Conservation (phyloP, 345 rosid genomes). For the Eutrema yunnanense region DNA sequence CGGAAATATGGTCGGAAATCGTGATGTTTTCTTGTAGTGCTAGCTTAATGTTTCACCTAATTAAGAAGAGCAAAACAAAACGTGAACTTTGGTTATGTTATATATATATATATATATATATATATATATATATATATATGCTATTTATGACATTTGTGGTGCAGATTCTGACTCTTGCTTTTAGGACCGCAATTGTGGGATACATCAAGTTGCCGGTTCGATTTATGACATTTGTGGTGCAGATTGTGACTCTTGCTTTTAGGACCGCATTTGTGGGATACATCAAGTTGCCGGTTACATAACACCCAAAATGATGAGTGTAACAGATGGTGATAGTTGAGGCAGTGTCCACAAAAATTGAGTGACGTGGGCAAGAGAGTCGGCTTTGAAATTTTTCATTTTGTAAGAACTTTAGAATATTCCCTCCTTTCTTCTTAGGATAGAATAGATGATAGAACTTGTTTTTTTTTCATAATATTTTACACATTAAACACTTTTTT, state of each 20-base stretch:
- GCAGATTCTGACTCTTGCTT: conserved; percentile 12
- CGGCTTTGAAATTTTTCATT: not conserved
- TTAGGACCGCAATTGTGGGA: conserved; percentile 8
- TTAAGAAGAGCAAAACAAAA: not conserved
- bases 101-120: not conserved
- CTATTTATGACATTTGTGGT: not conserved
- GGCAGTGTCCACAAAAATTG: conserved; percentile 11
- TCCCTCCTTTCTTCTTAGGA: not conserved
- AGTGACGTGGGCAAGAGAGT: conserved; percentile 11
- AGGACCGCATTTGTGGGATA: conserved; percentile 8
- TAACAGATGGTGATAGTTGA: conserved; percentile 22
- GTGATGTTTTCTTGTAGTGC: too few species aligned
- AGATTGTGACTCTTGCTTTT: conserved; percentile 8
- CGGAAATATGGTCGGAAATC: too few species aligned
- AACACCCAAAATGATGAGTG: conserved; percentile 16
- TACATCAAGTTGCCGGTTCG: conserved; percentile 1
- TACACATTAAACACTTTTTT: not conserved
- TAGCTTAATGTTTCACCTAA: not conserved
- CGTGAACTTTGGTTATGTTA: not conserved
- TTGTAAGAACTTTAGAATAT: not conserved
- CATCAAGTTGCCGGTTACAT: conserved; percentile 2
- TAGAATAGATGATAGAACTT: not conserved
- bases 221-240: not conserved
- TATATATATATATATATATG: not conserved
- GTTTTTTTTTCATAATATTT: not conserved